Evolutionary conservation across 306 rosid genomes (phyloP).

Genomic region (Quercus rubra): DNA sequence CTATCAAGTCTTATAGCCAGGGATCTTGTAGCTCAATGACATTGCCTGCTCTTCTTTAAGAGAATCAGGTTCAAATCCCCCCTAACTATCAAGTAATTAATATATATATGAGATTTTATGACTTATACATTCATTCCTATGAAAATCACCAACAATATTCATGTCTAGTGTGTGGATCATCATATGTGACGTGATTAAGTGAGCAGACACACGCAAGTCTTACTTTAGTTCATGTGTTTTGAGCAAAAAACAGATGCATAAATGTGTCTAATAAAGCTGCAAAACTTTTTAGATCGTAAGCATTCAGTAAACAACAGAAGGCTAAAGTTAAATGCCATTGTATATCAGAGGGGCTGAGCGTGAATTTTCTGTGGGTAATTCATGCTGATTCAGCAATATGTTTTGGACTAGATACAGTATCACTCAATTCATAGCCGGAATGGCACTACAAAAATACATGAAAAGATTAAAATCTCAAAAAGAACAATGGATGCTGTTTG

Average conservation of each 20-base stretch:
- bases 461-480: conserved; percentile 66
- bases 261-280: not conserved
- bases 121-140: too few relatives aligned
- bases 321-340: not conserved
- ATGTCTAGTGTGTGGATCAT: too few relatives aligned
- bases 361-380: not conserved
- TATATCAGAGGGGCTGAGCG: not conserved
- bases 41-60: too few relatives aligned
- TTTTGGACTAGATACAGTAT: conserved; percentile 37
- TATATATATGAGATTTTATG: too few relatives aligned
- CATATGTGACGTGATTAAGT: too few relatives aligned
- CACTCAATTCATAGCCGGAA: conserved; percentile 72
- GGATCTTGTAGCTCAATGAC: too few relatives aligned
- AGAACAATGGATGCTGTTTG: conserved; percentile 68
- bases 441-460: conserved; percentile 66
- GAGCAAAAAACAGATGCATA: not conserved
- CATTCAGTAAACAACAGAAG: not conserved
- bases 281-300: not conserved
- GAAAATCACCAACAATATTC: too few relatives aligned
- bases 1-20: too few relatives aligned
- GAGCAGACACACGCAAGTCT: not conserved
- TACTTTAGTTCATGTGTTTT: too few relatives aligned
- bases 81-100: too few relatives aligned
- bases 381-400: not conserved
- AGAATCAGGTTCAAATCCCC: too few relatives aligned